Conservation (phyloP, 2,329 filamentous ascomycete genomes). For the Arthroderma sp. region DNA sequence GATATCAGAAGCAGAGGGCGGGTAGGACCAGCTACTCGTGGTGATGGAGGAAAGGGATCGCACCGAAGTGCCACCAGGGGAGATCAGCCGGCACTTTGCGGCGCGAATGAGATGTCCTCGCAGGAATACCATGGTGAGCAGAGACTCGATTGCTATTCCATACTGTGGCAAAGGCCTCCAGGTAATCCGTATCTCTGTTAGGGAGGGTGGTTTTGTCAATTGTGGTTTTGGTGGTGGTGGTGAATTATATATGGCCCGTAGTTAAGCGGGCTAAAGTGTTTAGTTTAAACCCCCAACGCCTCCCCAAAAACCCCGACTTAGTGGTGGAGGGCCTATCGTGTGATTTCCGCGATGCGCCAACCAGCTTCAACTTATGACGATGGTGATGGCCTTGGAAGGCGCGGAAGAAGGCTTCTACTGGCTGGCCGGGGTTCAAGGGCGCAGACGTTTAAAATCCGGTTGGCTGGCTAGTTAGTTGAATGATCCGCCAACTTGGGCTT, state of each 20-base stretch:
- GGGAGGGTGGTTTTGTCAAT: neutral
- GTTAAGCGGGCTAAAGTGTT: no score
- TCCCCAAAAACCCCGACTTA: no score
- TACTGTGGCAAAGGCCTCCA: neutral
- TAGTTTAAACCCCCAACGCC: neutral
- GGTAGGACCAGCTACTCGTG: conserved; percentile 29
- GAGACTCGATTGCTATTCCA: conserved; percentile 1
- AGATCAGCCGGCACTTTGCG: neutral
- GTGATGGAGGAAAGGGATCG: conserved; percentile 5
- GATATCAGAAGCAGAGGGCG: conserved; percentile 39
- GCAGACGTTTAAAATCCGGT: neutral
- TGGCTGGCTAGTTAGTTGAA: neutral
- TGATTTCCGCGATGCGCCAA: neutral
- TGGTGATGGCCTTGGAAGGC: neutral
- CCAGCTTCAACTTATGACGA: neutral
- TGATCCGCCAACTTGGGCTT: neutral
- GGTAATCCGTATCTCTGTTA: neutral
- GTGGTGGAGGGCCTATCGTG: neutral
- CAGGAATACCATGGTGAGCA: neutral
- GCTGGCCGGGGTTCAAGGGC: neutral
- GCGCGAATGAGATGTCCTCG: neutral
- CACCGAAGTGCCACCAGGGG: neutral
- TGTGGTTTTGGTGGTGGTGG: neutral
- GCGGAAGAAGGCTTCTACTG: neutral
- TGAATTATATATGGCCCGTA: neutral